Evolutionary conservation across 1,284 basidiomycete species (phyloP), one percentile per base, ranked within the genome.

Genomic region (Mycena citricolor): DNA sequence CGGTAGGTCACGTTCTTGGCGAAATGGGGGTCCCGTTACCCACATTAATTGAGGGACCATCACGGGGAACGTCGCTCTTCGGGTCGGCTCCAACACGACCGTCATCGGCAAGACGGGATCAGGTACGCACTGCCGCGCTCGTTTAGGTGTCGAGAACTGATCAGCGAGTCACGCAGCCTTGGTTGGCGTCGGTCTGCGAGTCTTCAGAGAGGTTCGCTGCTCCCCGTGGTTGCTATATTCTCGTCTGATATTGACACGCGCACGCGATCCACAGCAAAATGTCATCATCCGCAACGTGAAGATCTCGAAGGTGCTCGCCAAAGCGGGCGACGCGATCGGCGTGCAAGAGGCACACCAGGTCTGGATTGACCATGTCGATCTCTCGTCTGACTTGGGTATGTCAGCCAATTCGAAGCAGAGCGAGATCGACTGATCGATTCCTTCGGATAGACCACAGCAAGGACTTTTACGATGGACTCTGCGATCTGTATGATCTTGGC

Each of bases 231-330:
- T n/a, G n/a, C n/a, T n/a, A n/a, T n/a, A n/a, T n/a, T 41, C 12
- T 23, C n/a, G 25, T 33, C 14, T 17, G 20, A 12, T 13, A 8
- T 22, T 13, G n/a, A n/a, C n/a, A n/a, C n/a, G n/a, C n/a, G n/a
- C n/a, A n/a, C n/a, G n/a, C n/a, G n/a, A n/a, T 16, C 22, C 22
- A 21, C 30, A 41, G 39, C 4, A 49, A 26, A 74, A 75, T 44
- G 71, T 75, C 40, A 75, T 75, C 54, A 67, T 74, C 52, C 69
- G 73, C 19, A 74, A 74, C 54, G 56, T 75, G 54, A 73, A 71
- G 57, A 67, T 75, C 44, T 68, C 69, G 32, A 74, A 74, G 56
- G 72, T 75, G 20, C 56, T 73, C 1, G 70, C 71, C 13, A 49
- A 47, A 3, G 66, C 64, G 39, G 40, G 71, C 22, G 71, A 42